A percentile compares a stretch with the other conserved stretches of the same genome.
Evolutionary conservation across 768 basidiomycete genomes (phyloP).

Genomic region (Multifurca ochricompacta): DNA sequence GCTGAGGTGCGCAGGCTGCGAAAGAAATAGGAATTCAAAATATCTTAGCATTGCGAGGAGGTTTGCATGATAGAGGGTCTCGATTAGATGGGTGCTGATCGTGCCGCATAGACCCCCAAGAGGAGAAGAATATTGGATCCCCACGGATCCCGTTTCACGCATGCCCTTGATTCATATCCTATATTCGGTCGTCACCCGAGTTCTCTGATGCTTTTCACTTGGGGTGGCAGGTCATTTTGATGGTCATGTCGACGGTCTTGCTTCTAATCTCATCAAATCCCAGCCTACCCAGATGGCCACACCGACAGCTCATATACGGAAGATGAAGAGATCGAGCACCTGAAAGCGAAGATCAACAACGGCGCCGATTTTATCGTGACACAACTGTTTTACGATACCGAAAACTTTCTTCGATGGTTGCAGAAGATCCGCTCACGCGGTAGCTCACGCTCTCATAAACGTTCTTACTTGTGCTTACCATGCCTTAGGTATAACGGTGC

Average conservation of each 20-base stretch:
- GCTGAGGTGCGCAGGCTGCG: constrained; percentile 43
- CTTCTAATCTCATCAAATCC: background rate
- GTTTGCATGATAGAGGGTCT: constrained; percentile 33
- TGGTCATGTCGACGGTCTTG: background rate
- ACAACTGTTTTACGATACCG: constrained; percentile 95
- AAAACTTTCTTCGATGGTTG: constrained; percentile 76
- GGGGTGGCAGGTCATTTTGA: constrained; percentile 75
- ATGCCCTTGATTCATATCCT: constrained; percentile 85
- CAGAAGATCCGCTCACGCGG: constrained; percentile 64
- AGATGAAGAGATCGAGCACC: constrained; percentile 54
- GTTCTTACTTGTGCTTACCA: background rate
- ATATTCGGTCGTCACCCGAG: constrained; percentile 71
- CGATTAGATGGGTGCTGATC: background rate
- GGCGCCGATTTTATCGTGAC: constrained; percentile 96
- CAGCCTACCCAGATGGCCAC: constrained; percentile 91
- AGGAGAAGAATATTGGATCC: constrained; percentile 89
- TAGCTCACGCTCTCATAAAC: constrained; percentile 24
- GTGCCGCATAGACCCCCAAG: constrained; percentile 69
- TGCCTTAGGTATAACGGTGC: constrained; percentile 69
- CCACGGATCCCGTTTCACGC: constrained; percentile 78
- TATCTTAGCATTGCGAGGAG: constrained; percentile 88
- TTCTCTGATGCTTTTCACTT: constrained; percentile 84
- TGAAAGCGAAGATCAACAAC: constrained; percentile 86
- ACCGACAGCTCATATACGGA: constrained; percentile 51
- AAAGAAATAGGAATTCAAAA: constrained; percentile 80